Evolutionary conservation across 371 early-diverging fungal species (phyloP).

Genomic region (Rhizopus stolonifer): DNA sequence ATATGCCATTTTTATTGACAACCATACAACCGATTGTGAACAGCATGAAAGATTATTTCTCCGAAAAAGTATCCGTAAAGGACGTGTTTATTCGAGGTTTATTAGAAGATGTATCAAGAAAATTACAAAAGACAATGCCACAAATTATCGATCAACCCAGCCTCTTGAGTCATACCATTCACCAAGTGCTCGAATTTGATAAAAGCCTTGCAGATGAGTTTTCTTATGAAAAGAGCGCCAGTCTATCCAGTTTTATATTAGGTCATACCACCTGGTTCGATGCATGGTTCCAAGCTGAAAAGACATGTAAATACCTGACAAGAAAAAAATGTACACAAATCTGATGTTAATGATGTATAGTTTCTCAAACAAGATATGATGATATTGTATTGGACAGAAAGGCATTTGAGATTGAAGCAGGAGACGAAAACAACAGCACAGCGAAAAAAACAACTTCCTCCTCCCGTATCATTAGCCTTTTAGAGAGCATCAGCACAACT

Average conservation of each 20-base stretch:
- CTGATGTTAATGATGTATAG: slow-evolving; percentile 23
- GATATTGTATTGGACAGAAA: slow-evolving; percentile 59
- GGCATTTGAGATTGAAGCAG: slow-evolving; percentile 61
- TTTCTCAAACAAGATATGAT: slow-evolving; percentile 58
- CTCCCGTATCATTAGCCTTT: slow-evolving; percentile 51
- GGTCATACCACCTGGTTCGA: slow-evolving; percentile 59
- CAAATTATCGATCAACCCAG: slow-evolving; percentile 56
- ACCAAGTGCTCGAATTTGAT: slow-evolving; percentile 77
- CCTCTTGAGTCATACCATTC: slow-evolving; percentile 71
- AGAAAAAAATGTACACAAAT: neutral
- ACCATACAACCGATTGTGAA: slow-evolving; percentile 40
- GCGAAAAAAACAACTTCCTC: slow-evolving; percentile 53
- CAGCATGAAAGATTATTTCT: neutral
- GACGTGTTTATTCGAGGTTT: slow-evolving; percentile 72
- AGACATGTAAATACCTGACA: slow-evolving; percentile 61
- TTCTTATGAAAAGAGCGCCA: slow-evolving; percentile 50
- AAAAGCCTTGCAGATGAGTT: slow-evolving; percentile 68
- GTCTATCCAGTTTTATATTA: slow-evolving; percentile 55
- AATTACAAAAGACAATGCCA: slow-evolving; percentile 60
- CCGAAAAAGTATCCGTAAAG: slow-evolving; percentile 33
- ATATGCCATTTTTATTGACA: slow-evolving; percentile 36
- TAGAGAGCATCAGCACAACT: slow-evolving; percentile 60
- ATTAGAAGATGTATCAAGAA: slow-evolving; percentile 59
- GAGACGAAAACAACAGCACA: slow-evolving; percentile 20
- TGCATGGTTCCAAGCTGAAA: slow-evolving; percentile 75